These are phyloP conservation scores for Meyerozyma smithsonii DNA, from an alignment of 1,139 yeast species.

Conservation along the genomic window DNA sequence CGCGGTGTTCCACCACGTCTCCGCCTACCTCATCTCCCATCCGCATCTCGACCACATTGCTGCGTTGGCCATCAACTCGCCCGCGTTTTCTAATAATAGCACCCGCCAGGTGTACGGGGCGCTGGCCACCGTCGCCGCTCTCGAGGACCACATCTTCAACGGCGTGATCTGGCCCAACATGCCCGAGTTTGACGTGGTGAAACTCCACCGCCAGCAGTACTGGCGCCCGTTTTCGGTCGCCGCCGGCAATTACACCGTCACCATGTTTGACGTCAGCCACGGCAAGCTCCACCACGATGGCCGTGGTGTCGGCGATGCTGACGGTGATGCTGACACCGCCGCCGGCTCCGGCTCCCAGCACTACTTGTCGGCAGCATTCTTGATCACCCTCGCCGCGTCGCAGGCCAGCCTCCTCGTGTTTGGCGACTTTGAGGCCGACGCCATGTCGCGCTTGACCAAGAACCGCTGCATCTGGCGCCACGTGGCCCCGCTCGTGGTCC, in stretches of 20 bases:
- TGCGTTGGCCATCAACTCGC: slow-evolving; percentile 68
- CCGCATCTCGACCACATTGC: slow-evolving; percentile 80
- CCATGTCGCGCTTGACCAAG: slow-evolving; percentile 33
- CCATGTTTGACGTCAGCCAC: slow-evolving; percentile 37
- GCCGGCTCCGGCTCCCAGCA: slow-evolving; percentile 16
- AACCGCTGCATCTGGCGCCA: slow-evolving; percentile 54
- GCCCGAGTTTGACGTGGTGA: slow-evolving; percentile 31
- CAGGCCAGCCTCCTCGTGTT: slow-evolving; percentile 49
- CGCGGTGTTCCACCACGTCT: slow-evolving; percentile 30
- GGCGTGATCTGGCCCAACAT: slow-evolving; percentile 79
- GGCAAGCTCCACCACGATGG: too few species aligned
- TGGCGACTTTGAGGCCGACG: slow-evolving; percentile 81
- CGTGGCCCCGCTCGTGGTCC: slow-evolving; percentile 43
- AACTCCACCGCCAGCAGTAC: slow-evolving; percentile 17
- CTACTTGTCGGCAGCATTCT: slow-evolving; percentile 46
- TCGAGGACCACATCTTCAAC: slow-evolving; percentile 61
- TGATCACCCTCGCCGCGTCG: slow-evolving; percentile 34
- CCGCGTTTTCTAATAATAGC: slow-evolving; percentile 36
- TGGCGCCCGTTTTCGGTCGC: slow-evolving; percentile 13
- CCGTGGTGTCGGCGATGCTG: too few species aligned
- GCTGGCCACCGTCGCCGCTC: slow-evolving; percentile 45
- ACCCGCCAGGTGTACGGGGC: slow-evolving; percentile 51
- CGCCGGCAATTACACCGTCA: slow-evolving; percentile 18
- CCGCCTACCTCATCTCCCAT: slow-evolving; percentile 64
- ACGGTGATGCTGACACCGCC: slow-evolving; percentile 19